Conservation (phyloP, 495 filamentous ascomycete species). For the Penicillium cosmopolitanum region DNA sequence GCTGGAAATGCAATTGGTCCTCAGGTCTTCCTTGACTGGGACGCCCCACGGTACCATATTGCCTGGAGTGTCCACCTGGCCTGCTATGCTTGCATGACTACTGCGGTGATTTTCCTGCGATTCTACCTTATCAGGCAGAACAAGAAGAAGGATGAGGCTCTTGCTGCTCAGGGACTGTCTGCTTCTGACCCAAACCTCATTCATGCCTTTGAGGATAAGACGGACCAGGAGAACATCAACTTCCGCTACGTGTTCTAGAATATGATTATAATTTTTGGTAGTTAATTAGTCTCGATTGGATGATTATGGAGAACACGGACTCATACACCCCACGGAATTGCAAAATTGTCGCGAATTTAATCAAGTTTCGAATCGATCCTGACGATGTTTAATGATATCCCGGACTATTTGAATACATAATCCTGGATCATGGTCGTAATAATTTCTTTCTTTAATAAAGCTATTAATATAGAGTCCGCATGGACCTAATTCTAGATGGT, state of each 20-base stretch:
- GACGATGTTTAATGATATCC: too few species aligned
- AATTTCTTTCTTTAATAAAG: too few species aligned
- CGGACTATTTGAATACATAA: too few species aligned
- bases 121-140: constrained; percentile 43
- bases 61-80: constrained; percentile 49
- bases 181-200: constrained; percentile 36
- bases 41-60: constrained; percentile 44
- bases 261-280: neutral
- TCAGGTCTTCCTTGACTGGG: constrained; percentile 44
- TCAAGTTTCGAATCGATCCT: too few species aligned
- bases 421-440: too few species aligned
- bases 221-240: constrained; percentile 50
- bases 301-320: neutral
- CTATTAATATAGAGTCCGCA: too few species aligned
- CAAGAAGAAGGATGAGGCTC: constrained; percentile 42
- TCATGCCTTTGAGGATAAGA: constrained; percentile 53
- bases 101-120: constrained; percentile 40
- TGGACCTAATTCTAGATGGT: too few species aligned
- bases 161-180: constrained; percentile 31
- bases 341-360: too few species aligned
- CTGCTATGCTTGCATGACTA: constrained; percentile 43
- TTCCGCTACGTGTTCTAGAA: constrained; percentile 53
- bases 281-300: neutral
- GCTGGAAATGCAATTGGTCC: constrained; percentile 54
- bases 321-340: too few species aligned